These are phyloP conservation scores for Ceratocystiopsis minuta DNA, from an alignment of 2,329 filamentous ascomycete species.

Conservation along the genomic window DNA sequence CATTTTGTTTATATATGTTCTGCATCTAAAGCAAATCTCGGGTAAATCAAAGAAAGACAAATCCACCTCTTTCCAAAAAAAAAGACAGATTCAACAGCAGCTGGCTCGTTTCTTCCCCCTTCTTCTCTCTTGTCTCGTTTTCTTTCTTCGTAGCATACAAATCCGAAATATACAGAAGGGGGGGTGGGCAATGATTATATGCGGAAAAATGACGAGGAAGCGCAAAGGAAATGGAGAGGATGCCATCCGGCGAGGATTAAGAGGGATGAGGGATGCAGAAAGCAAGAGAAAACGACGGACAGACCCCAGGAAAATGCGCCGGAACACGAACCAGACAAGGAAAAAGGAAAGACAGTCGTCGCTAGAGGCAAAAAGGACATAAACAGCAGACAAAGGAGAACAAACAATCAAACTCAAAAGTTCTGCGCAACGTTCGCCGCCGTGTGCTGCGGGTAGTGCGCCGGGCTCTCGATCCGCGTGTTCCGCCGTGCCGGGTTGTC, in stretches of 20 bases:
- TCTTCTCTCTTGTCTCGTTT: too few species aligned
- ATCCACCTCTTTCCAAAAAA: too few species aligned
- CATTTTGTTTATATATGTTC: neutral
- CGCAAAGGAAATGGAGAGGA: neutral
- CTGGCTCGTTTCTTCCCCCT: too few species aligned
- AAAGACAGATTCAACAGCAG: too few species aligned
- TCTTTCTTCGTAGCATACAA: too few species aligned
- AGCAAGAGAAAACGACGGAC: neutral
- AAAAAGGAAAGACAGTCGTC: neutral
- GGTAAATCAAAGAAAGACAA: neutral
- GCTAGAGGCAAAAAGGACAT: neutral
- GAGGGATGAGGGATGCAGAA: neutral
- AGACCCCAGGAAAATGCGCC: neutral
- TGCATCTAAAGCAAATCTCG: neutral
- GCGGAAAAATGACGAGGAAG: neutral
- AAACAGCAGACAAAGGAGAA: neutral
- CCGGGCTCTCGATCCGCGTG: constrained; percentile 82
- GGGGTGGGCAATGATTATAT: too few species aligned
- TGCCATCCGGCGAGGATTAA: neutral
- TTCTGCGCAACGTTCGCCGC: constrained; percentile 84
- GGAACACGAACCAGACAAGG: neutral
- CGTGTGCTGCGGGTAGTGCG: constrained; percentile 80
- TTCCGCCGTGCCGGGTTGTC: constrained; percentile 86
- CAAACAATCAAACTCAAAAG: constrained; percentile 39
- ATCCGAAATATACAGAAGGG: too few species aligned